Base-by-base conservation (phyloP, 768 basidiomycete genomes). In the Clitopilus passeckerianus region DNA sequence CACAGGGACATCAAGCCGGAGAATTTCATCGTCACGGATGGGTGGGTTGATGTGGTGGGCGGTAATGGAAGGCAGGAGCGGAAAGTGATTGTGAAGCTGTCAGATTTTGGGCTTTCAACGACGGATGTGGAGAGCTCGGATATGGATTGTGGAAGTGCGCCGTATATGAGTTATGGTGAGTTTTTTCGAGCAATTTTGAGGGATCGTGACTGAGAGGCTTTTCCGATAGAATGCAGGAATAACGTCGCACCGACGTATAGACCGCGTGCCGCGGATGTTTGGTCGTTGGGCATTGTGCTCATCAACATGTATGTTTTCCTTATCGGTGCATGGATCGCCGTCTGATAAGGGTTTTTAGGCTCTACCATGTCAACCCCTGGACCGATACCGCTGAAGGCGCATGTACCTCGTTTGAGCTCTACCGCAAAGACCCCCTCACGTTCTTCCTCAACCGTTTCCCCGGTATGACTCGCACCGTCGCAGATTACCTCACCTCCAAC, bases 1-100 rank as follows among this genome's bases (percentile, higher is more conserved):
- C 96, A 99, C 71, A 86, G 96, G 61, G 96, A 99, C 73, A 98
- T 99, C 83, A 99, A 99, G 77, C 96, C 96, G 0, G 96, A 98
- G 78, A 98, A 98, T 76, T 95, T 95, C 67, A 95, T 95, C 70
- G 93, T 95, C 67, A 94, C 93, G 0, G 92, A 95, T 66, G 91
- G 86, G 15, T 84, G 82, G 72, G 70, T 75, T 35, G 79, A 82
- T 18, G 46, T 22, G 16, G 15, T 18, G 3, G 37, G 37, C 10
- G 69, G 77, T n/a, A 69, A 81, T 64, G 83, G 85, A 55, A 77
- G 78, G 58, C 77, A 78, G 64, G 91, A 93, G 71, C 86, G 93
- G 66, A 90, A 90, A 69, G 96, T 99, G 61, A 77, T 96, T 57
- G 95, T 98, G 77, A 99, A 99, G 78, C 82, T 99, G 63, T 87